Evolutionary conservation across 441 rosid species (phyloP).

Genomic region (Gossypium laxum): DNA sequence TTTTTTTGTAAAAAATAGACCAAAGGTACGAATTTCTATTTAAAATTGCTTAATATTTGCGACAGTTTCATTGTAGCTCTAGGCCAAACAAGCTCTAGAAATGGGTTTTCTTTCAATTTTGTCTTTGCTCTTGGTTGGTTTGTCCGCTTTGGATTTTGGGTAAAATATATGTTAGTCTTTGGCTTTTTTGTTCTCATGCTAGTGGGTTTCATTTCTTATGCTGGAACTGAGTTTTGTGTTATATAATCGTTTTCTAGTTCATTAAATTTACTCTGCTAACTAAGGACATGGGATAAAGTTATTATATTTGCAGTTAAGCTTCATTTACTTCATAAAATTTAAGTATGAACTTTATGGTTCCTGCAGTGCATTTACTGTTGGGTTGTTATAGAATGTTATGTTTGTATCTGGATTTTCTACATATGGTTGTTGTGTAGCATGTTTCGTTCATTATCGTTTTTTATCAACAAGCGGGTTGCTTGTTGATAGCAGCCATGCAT

Average conservation of each 20-base stretch:
- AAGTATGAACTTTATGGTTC: background rate
- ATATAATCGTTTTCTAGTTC: background rate
- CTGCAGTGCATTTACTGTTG: background rate
- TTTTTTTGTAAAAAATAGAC: background rate
- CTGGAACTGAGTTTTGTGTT: background rate
- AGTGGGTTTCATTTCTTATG: background rate
- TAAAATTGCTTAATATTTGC: background rate
- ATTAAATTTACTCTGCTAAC: background rate
- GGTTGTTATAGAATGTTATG: background rate
- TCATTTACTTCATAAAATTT: background rate
- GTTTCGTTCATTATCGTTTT: background rate
- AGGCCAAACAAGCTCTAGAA: background rate
- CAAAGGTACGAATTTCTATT: background rate
- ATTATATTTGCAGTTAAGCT: background rate
- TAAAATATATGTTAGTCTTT: background rate
- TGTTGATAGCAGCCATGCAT: background rate
- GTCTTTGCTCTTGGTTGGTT: background rate
- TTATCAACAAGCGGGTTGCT: background rate
- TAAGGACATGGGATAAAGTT: background rate
- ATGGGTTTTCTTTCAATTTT: background rate
- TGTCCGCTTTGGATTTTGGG: background rate
- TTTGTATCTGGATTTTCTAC: background rate
- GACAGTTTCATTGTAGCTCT: background rate
- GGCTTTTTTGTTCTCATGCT: background rate
- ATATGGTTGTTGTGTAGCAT: background rate